Percentiles rank a stretch among this genome's conserved stretches.
These are phyloP conservation scores for Xylaria polymorpha DNA, from an alignment of 2,329 filamentous ascomycete genomes.

Conservation along the genomic window DNA sequence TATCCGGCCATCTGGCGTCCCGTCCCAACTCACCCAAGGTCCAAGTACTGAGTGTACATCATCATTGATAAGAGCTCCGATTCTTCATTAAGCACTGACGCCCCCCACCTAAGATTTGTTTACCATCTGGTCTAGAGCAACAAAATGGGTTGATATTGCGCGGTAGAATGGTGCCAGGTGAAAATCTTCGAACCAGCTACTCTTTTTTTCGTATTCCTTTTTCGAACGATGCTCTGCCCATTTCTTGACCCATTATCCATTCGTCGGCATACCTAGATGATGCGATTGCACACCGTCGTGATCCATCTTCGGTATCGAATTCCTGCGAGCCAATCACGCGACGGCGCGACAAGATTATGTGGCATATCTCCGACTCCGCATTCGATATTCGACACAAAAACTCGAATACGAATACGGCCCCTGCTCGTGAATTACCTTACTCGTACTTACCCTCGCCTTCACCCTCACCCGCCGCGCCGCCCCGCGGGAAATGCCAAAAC, in stretches of 20 bases:
- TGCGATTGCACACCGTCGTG: constrained; percentile 24
- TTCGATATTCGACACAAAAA: constrained; percentile 1
- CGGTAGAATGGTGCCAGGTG: constrained; percentile 2
- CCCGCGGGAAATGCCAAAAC: constrained; percentile 3
- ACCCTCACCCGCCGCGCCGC: too few species aligned
- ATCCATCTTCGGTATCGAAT: constrained; percentile 17
- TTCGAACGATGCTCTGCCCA: constrained; percentile 36
- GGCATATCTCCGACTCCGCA: constrained; percentile 33
- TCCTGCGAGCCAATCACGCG: constrained; percentile 27
- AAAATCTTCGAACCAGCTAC: background rate
- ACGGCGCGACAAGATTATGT: background rate
- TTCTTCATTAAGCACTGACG: constrained; percentile 24
- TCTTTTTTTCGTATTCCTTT: background rate
- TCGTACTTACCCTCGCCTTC: too few species aligned
- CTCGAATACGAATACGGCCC: constrained; percentile 39
- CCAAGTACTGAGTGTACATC: too few species aligned
- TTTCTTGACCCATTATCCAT: background rate
- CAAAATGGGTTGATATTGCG: constrained; percentile 17
- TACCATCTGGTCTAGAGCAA: background rate
- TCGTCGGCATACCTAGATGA: constrained; percentile 1
- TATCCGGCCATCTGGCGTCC: constrained; percentile 31
- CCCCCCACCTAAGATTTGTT: constrained; percentile 13
- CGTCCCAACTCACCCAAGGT: constrained; percentile 21
- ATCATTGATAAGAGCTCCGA: background rate
- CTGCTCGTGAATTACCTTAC: too few species aligned